Conservation (phyloP, 2,329 filamentous ascomycete species). For the Clonostachys sp. region DNA sequence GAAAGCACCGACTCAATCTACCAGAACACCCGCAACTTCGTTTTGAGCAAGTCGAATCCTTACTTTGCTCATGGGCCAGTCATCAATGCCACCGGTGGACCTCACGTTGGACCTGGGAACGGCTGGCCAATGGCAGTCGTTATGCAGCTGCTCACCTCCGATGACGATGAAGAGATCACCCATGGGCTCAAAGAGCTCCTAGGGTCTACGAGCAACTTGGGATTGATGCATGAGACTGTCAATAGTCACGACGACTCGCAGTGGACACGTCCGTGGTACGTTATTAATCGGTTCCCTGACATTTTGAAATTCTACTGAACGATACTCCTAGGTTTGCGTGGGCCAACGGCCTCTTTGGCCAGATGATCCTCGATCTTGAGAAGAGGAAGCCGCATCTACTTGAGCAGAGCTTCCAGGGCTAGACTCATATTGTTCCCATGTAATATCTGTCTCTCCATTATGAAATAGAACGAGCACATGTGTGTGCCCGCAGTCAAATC, state of each 20-base stretch:
- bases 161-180: conserved; percentile 71
- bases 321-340: conserved; percentile 68
- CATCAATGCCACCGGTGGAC: conserved; percentile 45
- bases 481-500: neutral
- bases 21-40: conserved; percentile 71
- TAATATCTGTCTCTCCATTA: neutral
- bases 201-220: conserved; percentile 65
- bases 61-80: conserved; percentile 59
- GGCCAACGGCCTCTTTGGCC: conserved; percentile 85
- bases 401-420: conserved; percentile 38
- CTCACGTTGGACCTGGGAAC: conserved; percentile 56
- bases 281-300: neutral
- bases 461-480: neutral
- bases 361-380: conserved; percentile 73
- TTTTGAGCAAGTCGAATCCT: conserved; percentile 66
- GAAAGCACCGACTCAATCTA: conserved; percentile 60
- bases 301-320: conserved; percentile 14
- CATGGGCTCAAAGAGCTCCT: conserved; percentile 60
- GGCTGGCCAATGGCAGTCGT: conserved; percentile 89
- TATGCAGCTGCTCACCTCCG: conserved; percentile 72
- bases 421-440: neutral
- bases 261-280: conserved; percentile 29
- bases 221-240: conserved; percentile 69
- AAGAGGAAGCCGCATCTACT: conserved; percentile 67
- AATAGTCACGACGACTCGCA: conserved; percentile 21